Percentiles rank a stretch among this genome's conserved stretches.
Conservation (phyloP, 2,329 filamentous ascomycete species). For the Paraphaeosphaeria minitans region DNA sequence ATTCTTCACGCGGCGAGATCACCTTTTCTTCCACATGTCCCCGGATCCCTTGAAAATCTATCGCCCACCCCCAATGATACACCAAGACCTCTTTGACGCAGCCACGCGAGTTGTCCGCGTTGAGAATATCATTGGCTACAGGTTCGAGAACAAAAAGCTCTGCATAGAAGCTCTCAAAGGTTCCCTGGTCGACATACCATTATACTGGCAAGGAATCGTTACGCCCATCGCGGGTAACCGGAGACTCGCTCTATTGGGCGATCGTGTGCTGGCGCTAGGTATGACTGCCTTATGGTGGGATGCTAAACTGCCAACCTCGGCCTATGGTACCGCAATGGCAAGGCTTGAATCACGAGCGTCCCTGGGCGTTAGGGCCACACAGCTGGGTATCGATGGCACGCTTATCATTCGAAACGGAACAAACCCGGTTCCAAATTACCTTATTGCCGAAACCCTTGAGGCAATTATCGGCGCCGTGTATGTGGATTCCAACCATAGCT, state of each 20-base stretch:
- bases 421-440: neutral
- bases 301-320: slow-evolving; percentile 15
- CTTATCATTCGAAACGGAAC: slow-evolving; percentile 5
- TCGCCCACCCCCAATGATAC: slow-evolving; percentile 5
- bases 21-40: slow-evolving; percentile 16
- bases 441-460: slow-evolving; percentile 27
- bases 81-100: slow-evolving; percentile 25
- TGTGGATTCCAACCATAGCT: slow-evolving; percentile 21
- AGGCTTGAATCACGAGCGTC: slow-evolving; percentile 13
- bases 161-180: slow-evolving; percentile 28
- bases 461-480: slow-evolving; percentile 32
- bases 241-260: slow-evolving; percentile 30
- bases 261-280: slow-evolving; percentile 21
- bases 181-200: slow-evolving; percentile 7
- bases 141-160: slow-evolving; percentile 26
- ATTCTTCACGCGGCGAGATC: slow-evolving; percentile 23
- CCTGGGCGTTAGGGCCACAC: slow-evolving; percentile 12
- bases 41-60: slow-evolving; percentile 10
- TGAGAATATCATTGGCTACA: slow-evolving; percentile 21
- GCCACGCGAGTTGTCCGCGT: slow-evolving; percentile 3
- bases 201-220: slow-evolving; percentile 22
- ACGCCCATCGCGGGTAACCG: slow-evolving; percentile 19
- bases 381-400: slow-evolving; percentile 16
- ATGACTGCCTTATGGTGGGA: slow-evolving; percentile 26
- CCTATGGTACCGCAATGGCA: neutral